Percentiles rank a stretch among this genome's conserved stretches.
Conservation (phyloP, 441 rosid genomes). For the Euphorbia celastroides region DNA sequence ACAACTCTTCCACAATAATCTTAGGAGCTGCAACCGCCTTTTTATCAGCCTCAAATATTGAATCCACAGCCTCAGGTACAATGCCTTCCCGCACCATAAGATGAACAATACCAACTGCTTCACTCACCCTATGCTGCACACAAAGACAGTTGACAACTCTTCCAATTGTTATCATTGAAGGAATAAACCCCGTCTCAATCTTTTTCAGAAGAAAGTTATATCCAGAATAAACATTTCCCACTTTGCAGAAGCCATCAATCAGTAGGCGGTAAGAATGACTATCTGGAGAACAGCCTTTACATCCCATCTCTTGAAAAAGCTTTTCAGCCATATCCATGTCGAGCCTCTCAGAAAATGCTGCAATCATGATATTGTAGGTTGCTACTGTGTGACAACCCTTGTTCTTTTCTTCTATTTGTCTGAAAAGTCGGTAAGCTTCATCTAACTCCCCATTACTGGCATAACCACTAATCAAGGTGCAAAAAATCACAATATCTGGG, state of each 20-base stretch:
- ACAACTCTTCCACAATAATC: conserved; percentile 79
- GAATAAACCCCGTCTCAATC: conserved; percentile 62
- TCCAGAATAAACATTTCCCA: conserved; percentile 58
- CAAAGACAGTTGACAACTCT: conserved; percentile 81
- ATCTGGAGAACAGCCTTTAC: conserved; percentile 52
- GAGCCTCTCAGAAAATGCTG: conserved; percentile 59
- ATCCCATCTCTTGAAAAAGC: conserved; percentile 66
- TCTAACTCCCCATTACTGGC: conserved; percentile 59
- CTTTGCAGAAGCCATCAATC: conserved; percentile 83
- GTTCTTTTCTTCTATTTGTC: conserved; percentile 48
- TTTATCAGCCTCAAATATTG: conserved; percentile 72
- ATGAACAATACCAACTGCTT: conserved; percentile 69
- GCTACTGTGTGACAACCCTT: conserved; percentile 47
- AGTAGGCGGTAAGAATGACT: conserved; percentile 68
- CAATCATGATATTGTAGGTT: conserved; percentile 77
- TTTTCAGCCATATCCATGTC: conserved; percentile 52
- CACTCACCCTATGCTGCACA: conserved; percentile 54
- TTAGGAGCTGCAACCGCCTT: conserved; percentile 85
- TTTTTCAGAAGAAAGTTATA: conserved; percentile 45
- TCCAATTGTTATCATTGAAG: conserved; percentile 68
- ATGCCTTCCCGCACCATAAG: conserved; percentile 63
- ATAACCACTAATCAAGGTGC: conserved; percentile 65
- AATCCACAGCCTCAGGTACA: conserved; percentile 72
- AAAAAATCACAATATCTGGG: conserved; percentile 62
- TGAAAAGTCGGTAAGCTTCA: conserved; percentile 58